These are phyloP conservation scores for Arabis hirsuta DNA, from an alignment of 345 rosid species.

Conservation along the genomic window DNA sequence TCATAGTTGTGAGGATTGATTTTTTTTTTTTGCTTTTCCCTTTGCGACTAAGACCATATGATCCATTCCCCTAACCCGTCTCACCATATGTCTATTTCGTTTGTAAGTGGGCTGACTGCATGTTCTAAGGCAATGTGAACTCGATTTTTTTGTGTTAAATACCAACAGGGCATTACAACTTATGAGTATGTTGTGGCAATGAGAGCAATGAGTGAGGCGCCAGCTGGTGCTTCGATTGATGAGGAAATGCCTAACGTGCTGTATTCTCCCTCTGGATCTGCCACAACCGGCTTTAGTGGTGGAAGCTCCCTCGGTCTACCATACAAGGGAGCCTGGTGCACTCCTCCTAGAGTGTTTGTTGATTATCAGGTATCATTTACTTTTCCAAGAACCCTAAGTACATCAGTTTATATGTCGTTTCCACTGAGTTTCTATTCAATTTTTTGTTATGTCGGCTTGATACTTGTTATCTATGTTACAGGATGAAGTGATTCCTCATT, in stretches of 20 bases:
- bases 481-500: conserved; percentile 97
- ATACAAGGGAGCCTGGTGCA: conserved; percentile 95
- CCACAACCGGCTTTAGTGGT: conserved; percentile 91
- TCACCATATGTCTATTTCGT: not conserved
- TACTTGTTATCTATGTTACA: conserved; percentile 36
- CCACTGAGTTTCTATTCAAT: not conserved
- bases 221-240: conserved; percentile 73
- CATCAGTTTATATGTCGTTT: not conserved
- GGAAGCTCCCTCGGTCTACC: conserved; percentile 93
- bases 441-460: not conserved
- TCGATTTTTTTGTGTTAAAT: not conserved
- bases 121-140: not conserved
- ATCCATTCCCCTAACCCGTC: not conserved
- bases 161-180: conserved; percentile 82
- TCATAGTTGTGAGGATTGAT: conserved; percentile 4
- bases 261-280: conserved; percentile 94
- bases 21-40: not conserved
- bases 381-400: conserved; percentile 12
- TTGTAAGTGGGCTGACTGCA: too few relatives aligned
- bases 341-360: conserved; percentile 95
- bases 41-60: conserved; percentile 2
- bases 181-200: conserved; percentile 97
- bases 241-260: conserved; percentile 76
- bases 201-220: conserved; percentile 98
- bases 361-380: conserved; percentile 83